Base-by-base conservation (phyloP, 495 filamentous ascomycete species). In the Cudoniella acicularis region DNA sequence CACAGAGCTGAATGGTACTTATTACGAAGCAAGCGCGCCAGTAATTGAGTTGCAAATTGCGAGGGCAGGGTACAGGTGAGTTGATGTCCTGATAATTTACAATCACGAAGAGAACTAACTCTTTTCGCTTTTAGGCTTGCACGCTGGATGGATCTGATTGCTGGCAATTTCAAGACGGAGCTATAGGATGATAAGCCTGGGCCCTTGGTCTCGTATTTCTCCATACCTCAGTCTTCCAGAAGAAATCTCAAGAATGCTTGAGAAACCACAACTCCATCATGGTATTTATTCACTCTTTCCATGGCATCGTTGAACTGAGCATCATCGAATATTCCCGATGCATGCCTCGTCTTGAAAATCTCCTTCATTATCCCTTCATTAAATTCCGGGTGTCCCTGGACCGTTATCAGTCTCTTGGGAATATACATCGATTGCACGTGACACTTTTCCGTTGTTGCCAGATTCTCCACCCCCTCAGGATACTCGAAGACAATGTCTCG, bases 311-410 rank as follows among this genome's bases (percentile, higher is more conserved):
- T 65, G 60, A 77, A 88, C 27, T 83, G 57, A 6, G 79, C 83
- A 42, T 88, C 81, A 36, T 77, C 68, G 56, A 96, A 88, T 3
- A 96, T 76, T 2, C 87, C 89, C 45, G 66, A 64, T 47, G 73
- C 69, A 53, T 87, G 81, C 26, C 91, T 74, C 45, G 69, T 57
- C 24, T 77, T 73, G 42, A 96, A 72, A 24, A 96, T 68, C 71
- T 92, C 87, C 8, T 69, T 73, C 60, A 91, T 79, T 57, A 96
- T 93, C 36, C 87, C 83, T 50, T 75, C 77, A 2, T 78, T 90
- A 67, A 94, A 96, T 71, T 98, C 93, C 6, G 93, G 93, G 68
- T 98, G 93, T 3, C 91, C 92, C 70, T 98, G 92, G 2, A 96
- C 84, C 0, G 89, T 87, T 27, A 97, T 85, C 59, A 89, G 75